Conservation (phyloP, 148 eudicot genomes). For the Persicaria maculosa region DNA sequence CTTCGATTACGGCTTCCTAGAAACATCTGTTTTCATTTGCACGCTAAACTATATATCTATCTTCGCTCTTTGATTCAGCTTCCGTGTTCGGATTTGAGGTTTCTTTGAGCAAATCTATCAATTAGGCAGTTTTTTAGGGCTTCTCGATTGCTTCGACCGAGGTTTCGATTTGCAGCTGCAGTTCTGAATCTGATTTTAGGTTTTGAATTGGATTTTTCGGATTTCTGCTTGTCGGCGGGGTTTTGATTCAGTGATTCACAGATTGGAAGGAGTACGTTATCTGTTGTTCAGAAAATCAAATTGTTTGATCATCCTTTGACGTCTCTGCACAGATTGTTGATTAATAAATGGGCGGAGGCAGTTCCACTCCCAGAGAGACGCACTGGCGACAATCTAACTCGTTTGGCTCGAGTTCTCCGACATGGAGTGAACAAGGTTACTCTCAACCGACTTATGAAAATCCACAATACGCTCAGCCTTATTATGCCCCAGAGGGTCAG, state of each 20-base stretch:
- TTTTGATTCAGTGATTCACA: not conserved
- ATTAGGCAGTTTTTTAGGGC: too few relatives aligned
- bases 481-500: constrained; percentile 18
- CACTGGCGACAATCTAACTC: not conserved
- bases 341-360: constrained; percentile 16
- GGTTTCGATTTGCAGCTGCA: not conserved
- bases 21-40: not conserved
- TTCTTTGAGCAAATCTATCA: not conserved
- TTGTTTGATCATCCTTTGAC: not conserved
- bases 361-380: constrained; percentile 12
- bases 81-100: not conserved
- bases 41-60: not conserved
- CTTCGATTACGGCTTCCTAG: not conserved
- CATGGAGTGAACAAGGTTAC: constrained; percentile 12
- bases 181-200: constrained; percentile 6
- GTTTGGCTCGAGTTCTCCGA: constrained; percentile 10
- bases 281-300: not conserved
- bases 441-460: constrained; percentile 8
- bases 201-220: not conserved
- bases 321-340: not conserved
- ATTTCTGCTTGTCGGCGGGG: not conserved
- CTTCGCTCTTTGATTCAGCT: not conserved
- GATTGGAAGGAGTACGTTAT: constrained; percentile 4
- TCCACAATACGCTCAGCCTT: constrained; percentile 13
- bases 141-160: not conserved